These are phyloP conservation scores for Karstenula rhodostoma DNA, from an alignment of 2,329 filamentous ascomycete genomes.

Conservation along the genomic window DNA sequence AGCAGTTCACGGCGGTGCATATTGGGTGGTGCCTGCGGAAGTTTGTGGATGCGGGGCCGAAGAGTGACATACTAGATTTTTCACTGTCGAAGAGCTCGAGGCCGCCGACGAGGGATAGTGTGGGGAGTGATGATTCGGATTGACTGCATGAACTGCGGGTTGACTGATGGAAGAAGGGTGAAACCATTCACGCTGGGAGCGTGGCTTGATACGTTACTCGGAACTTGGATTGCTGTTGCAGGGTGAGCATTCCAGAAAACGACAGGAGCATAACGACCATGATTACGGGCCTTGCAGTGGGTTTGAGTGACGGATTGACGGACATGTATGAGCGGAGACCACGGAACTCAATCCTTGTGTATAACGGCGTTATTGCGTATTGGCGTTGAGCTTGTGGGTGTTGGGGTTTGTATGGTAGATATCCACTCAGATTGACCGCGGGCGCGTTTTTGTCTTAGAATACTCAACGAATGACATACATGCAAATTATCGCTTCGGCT, in stretches of 20 bases:
- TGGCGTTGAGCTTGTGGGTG: background rate
- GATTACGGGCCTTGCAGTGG: no score
- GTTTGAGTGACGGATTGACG: no score
- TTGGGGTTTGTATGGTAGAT: background rate
- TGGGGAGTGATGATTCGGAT: conserved; percentile 45
- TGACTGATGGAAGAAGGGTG: conserved; percentile 5
- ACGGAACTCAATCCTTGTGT: background rate
- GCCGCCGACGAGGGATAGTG: conserved; percentile 48
- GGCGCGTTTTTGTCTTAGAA: background rate
- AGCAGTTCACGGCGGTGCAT: conserved; percentile 52
- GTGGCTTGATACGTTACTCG: background rate
- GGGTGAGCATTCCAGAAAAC: no score
- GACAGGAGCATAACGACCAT: no score
- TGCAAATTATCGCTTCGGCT: no score
- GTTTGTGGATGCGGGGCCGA: conserved; percentile 53
- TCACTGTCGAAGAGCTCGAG: conserved; percentile 47
- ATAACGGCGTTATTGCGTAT: background rate
- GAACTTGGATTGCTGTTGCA: background rate
- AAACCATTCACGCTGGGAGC: no score
- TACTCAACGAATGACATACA: background rate
- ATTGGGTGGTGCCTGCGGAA: conserved; percentile 57
- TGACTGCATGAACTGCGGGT: conserved; percentile 16
- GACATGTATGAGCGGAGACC: no score
- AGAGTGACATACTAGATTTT: conserved; percentile 58
- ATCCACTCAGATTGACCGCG: background rate